Evolutionary conservation across 2,329 filamentous ascomycete species (phyloP).

Genomic region (Fusarium sublunatum): DNA sequence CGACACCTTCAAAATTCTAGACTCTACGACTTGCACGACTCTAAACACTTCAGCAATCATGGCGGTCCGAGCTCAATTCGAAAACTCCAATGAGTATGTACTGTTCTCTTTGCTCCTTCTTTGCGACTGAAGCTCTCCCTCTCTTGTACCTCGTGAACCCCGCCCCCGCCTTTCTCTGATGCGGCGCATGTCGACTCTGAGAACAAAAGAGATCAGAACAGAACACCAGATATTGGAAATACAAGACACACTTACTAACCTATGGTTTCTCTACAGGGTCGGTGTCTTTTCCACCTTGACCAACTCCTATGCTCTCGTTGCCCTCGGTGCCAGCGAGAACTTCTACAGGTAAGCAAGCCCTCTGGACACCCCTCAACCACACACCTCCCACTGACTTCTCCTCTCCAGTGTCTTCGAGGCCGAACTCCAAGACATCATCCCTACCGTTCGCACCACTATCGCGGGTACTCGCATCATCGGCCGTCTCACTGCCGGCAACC

Average conservation of each 20-base stretch:
- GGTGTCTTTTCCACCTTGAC: slow-evolving; percentile 97
- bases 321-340: slow-evolving; percentile 95
- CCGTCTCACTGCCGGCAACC: slow-evolving; percentile 94
- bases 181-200: slow-evolving; percentile 1
- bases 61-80: slow-evolving; percentile 80
- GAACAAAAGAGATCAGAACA: too few species aligned
- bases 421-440: slow-evolving; percentile 96
- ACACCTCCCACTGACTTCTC: slow-evolving; percentile 1
- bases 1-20: slow-evolving; percentile 36
- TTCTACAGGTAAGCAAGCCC: slow-evolving; percentile 81
- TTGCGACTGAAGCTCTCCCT: slow-evolving; percentile 17
- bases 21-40: slow-evolving; percentile 24
- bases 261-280: slow-evolving; percentile 69
- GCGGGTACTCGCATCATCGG: slow-evolving; percentile 96
- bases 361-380: background rate
- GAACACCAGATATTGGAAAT: background rate
- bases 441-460: slow-evolving; percentile 96
- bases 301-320: slow-evolving; percentile 95
- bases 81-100: slow-evolving; percentile 89
- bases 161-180: slow-evolving; percentile 43
- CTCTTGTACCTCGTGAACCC: slow-evolving; percentile 28
- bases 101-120: background rate
- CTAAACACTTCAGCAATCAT: slow-evolving; percentile 56
- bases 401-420: slow-evolving; percentile 86
- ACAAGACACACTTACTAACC: slow-evolving; percentile 18